phyloP scores from a whole-genome alignment of 441 rosid species.

The Pelargonium fulgidum region DNA sequence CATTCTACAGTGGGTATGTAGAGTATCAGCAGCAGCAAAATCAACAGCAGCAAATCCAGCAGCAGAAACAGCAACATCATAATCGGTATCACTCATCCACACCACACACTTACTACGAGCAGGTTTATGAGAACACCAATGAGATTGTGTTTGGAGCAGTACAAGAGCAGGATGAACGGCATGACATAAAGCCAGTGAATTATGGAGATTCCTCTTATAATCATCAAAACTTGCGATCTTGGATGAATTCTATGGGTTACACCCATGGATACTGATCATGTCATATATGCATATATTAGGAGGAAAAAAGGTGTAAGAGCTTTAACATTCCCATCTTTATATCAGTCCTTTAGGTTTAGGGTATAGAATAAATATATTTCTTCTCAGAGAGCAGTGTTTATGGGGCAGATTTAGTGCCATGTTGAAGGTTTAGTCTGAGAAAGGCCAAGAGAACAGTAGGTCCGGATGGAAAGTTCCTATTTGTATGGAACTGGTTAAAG shows the following conservation, averaged over 20 bases:
- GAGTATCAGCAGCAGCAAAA: conserved; percentile 39
- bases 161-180: conserved; percentile 57
- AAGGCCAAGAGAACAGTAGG: background rate
- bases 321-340: background rate
- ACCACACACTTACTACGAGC: conserved; percentile 72
- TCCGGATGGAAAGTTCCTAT: background rate
- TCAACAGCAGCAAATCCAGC: conserved; percentile 18
- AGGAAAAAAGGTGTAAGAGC: no score
- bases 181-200: conserved; percentile 44
- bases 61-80: conserved; percentile 51
- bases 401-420: background rate
- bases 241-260: conserved; percentile 38
- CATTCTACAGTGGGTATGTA: conserved; percentile 57
- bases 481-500: conserved; percentile 1
- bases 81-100: conserved; percentile 59
- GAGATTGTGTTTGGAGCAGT: conserved; percentile 85
- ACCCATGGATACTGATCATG: conserved; percentile 38
- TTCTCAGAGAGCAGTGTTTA: background rate
- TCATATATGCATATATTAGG: background rate
- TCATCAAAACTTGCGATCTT: conserved; percentile 43
- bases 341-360: background rate
- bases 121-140: conserved; percentile 59
- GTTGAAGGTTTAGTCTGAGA: background rate
- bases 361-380: background rate
- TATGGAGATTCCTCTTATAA: conserved; percentile 40